Evolutionary conservation across 352 stramenopile species (phyloP), one percentile per base, ranked within the genome.

Genomic region (Elongisporangium undulatum): DNA sequence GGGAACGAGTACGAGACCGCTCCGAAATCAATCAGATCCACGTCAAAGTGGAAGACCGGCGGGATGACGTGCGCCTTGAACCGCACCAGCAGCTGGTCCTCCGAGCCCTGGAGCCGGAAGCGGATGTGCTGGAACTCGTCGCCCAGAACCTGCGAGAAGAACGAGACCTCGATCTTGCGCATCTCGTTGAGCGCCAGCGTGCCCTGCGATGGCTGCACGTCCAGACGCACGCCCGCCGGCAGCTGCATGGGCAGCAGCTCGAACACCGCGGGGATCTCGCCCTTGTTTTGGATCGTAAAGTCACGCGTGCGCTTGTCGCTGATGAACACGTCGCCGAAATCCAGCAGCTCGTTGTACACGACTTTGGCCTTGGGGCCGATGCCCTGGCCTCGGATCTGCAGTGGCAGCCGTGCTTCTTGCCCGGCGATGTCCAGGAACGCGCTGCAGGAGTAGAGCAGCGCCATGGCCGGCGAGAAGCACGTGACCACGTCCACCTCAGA

Each of bases 301-400:
- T 97, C 82, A 26, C 96, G 92, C 7, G 71, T 86, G 49, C 93
- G 84, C 57, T 84, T 69, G 45, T 93, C 88, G 49, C 83, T 97
- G 59, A 98, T 95, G 55, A 97, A 98, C 12, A 99, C 84, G 51
- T 98, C 94, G 4, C 95, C 95, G 59, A 98, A 92, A 62, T 98
- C 94, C 41, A 98, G 64, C 10, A 97, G 67, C 61, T 95, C 89
- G 57, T 98, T 95, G 68, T 96, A 98, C 29, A 96, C 86, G 29
- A 99, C 78, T 55, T 93, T 92, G 3, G 85, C 94, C 55, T 97
- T 90, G 6, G 94, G 95, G 9, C 94, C 95, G 45, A 98, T 98
- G 3, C 94, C 95, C 34, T 88, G 72, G 12, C 88, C 94, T 16
- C 78, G 76, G 6, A 99, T 83, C 58, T 94, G 85, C 0, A 98